A percentile compares a stretch with the other conserved stretches of the same genome.
These are phyloP conservation scores for Tuber aestivum DNA, from an alignment of 495 filamentous ascomycete genomes.

Conservation along the genomic window DNA sequence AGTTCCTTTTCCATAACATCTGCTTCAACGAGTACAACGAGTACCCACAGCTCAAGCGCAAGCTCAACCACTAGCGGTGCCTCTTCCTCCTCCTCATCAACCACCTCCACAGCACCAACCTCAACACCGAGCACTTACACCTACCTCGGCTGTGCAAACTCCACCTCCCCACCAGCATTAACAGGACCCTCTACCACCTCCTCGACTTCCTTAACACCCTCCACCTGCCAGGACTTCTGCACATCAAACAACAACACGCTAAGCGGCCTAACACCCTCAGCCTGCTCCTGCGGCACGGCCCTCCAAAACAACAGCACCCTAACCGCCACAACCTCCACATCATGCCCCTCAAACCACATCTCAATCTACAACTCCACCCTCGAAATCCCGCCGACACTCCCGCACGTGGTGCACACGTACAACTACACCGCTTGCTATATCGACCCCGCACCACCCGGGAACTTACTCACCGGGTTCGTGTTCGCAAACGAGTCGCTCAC, in stretches of 20 bases:
- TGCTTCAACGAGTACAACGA: neutral
- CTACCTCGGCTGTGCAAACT: constrained; percentile 54
- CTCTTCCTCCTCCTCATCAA: neutral
- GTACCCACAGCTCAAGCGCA: neutral
- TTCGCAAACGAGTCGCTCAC: constrained; percentile 24
- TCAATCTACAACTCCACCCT: constrained; percentile 45
- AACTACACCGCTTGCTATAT: constrained; percentile 25
- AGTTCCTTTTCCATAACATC: neutral
- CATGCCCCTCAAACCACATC: constrained; percentile 52
- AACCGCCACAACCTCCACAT: constrained; percentile 41
- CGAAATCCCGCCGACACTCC: constrained; percentile 13
- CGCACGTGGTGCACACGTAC: constrained; percentile 11
- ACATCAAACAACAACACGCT: constrained; percentile 48
- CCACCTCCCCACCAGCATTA: constrained; percentile 50
- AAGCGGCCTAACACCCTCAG: constrained; percentile 50
- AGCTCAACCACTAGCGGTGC: neutral
- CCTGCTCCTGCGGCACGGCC: constrained; percentile 46
- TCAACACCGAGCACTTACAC: constrained; percentile 9
- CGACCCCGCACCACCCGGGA: constrained; percentile 8
- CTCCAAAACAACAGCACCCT: constrained; percentile 48
- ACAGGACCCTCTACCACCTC: constrained; percentile 28
- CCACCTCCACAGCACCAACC: constrained; percentile 6
- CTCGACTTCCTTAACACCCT: constrained; percentile 21
- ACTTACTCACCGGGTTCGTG: constrained; percentile 10
- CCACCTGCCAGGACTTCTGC: constrained; percentile 50